A percentile compares a stretch with the other conserved stretches of the same genome.
These are phyloP conservation scores for Ambrosiella beaveri DNA, from an alignment of 2,329 filamentous ascomycete species.

Conservation along the genomic window DNA sequence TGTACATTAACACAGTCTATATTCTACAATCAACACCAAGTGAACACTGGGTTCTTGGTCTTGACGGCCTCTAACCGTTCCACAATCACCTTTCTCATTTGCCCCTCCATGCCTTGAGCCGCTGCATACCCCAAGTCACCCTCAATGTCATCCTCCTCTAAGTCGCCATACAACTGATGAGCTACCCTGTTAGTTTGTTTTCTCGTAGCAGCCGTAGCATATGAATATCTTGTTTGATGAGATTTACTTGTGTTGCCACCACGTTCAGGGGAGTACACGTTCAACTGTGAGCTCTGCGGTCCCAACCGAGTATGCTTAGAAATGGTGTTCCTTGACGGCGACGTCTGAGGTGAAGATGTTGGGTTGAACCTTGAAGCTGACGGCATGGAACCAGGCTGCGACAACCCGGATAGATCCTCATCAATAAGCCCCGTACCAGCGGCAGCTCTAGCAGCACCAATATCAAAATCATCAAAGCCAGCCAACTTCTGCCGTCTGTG, in stretches of 20 bases:
- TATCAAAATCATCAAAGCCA: slow-evolving; percentile 70
- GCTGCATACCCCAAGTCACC: slow-evolving; percentile 90
- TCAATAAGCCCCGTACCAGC: slow-evolving; percentile 18
- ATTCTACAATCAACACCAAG: slow-evolving; percentile 57
- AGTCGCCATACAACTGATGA: slow-evolving; percentile 34
- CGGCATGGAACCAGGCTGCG: slow-evolving; percentile 47
- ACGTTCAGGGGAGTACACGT: slow-evolving; percentile 29
- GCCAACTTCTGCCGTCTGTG: slow-evolving; percentile 39
- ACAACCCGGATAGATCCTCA: slow-evolving; percentile 55
- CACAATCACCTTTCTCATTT: slow-evolving; percentile 86
- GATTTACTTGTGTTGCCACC: background rate
- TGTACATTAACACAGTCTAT: background rate
- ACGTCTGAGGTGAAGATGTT: slow-evolving; percentile 22
- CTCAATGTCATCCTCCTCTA: slow-evolving; percentile 61
- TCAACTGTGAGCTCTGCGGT: slow-evolving; percentile 21
- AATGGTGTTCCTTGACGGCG: slow-evolving; percentile 6
- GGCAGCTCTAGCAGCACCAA: slow-evolving; percentile 34
- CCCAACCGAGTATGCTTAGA: slow-evolving; percentile 11
- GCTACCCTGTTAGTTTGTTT: slow-evolving; percentile 34
- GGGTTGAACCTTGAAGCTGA: slow-evolving; percentile 63
- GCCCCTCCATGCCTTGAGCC: slow-evolving; percentile 82
- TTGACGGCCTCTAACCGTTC: slow-evolving; percentile 93
- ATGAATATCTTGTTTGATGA: slow-evolving; percentile 34
- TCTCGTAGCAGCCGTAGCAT: slow-evolving; percentile 30
- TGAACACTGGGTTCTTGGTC: slow-evolving; percentile 87